Conservation (phyloP, 2,329 filamentous ascomycete genomes). For the Triangularia setosa region DNA sequence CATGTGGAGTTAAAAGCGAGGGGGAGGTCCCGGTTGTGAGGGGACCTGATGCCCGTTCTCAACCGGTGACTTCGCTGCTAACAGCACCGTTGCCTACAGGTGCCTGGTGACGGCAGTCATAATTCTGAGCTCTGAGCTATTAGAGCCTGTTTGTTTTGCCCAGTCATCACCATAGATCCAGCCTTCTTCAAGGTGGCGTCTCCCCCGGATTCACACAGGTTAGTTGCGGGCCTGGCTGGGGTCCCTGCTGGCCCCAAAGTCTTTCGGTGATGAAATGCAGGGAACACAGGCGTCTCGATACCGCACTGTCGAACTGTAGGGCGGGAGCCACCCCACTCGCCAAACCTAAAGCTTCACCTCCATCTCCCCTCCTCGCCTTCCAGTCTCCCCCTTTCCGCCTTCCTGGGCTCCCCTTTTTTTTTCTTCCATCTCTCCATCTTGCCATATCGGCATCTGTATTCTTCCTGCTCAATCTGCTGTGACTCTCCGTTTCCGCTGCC, state of each 20-base stretch:
- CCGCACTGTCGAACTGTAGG: conserved; percentile 14
- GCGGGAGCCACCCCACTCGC: conserved; percentile 28
- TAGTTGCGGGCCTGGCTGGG: neutral
- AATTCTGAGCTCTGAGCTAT: neutral
- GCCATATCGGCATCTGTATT: neutral
- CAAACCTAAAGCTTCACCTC: conserved; percentile 27
- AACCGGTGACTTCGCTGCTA: conserved; percentile 10
- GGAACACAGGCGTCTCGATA: conserved; percentile 11
- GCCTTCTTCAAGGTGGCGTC: neutral
- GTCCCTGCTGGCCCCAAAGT: conserved; percentile 13
- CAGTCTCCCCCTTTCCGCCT: conserved; percentile 12
- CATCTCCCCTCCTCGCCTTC: conserved; percentile 15
- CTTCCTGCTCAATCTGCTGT: neutral
- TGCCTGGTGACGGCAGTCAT: neutral
- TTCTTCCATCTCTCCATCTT: conserved; percentile 1
- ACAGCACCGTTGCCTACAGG: neutral
- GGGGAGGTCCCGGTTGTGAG: conserved; percentile 16
- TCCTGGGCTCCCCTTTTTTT: conserved; percentile 10
- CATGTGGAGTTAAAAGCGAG: conserved; percentile 21
- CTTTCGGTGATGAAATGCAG: conserved; percentile 17
- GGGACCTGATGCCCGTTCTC: conserved; percentile 4
- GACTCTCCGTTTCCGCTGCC: conserved; percentile 4
- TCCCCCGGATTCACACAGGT: neutral
- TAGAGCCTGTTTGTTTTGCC: neutral
- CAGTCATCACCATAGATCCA: neutral